Percentiles rank a stretch among this genome's conserved stretches.
These are phyloP conservation scores for Elongisporangium undulatum DNA, from an alignment of 352 stramenopile genomes.

Conservation along the genomic window DNA sequence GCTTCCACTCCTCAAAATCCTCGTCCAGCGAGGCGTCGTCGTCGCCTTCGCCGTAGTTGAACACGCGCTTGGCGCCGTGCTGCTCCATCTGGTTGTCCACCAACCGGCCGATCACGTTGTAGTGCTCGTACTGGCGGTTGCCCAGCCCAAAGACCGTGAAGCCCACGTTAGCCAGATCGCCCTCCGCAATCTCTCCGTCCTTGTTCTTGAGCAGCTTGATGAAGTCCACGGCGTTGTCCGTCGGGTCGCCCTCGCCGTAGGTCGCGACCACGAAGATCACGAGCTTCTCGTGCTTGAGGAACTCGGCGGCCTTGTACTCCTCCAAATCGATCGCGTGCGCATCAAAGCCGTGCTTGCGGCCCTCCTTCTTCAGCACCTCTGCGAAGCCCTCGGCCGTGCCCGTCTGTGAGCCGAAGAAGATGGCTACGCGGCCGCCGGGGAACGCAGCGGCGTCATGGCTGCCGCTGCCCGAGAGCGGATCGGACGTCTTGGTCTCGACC, in stretches of 20 bases:
- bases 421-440: constrained; percentile 73
- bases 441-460: constrained; percentile 31
- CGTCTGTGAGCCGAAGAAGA: constrained; percentile 98
- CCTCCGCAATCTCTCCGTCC: constrained; percentile 12
- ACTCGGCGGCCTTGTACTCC: constrained; percentile 84
- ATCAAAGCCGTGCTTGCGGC: constrained; percentile 81
- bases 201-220: constrained; percentile 88
- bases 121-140: constrained; percentile 99
- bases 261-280: constrained; percentile 96
- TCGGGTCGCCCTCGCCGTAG: constrained; percentile 98
- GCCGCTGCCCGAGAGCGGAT: constrained; percentile 5
- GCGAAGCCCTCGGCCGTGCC: constrained; percentile 97
- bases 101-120: constrained; percentile 94
- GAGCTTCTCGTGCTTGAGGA: constrained; percentile 39
- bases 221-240: constrained; percentile 96
- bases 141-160: constrained; percentile 98
- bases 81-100: constrained; percentile 87
- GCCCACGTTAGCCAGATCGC: constrained; percentile 55
- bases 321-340: constrained; percentile 93
- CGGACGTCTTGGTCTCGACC: not conserved
- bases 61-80: constrained; percentile 83
- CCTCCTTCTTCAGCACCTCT: constrained; percentile 90
- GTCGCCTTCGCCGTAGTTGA: constrained; percentile 93
- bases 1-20: constrained; percentile 95
- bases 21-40: constrained; percentile 94